These are phyloP conservation scores for Fomitopsis serialis DNA, from an alignment of 768 basidiomycete genomes.

Conservation along the genomic window DNA sequence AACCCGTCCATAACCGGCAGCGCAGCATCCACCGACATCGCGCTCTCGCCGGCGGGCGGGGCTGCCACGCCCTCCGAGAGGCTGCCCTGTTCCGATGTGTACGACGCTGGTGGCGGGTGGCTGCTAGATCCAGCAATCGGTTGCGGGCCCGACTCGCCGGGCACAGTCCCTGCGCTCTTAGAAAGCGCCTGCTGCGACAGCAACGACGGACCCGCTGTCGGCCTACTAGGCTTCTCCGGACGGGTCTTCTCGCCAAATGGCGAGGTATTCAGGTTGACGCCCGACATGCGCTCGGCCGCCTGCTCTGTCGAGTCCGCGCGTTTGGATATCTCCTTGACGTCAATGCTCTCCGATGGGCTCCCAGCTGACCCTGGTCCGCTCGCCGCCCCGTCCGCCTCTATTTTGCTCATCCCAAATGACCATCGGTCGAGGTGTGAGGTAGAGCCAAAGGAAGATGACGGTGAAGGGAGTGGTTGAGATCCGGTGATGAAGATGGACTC, in stretches of 20 bases:
- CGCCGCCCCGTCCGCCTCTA: conserved; percentile 42
- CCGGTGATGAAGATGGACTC: conserved; percentile 86
- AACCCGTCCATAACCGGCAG: conserved; percentile 27
- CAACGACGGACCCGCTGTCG: conserved; percentile 56
- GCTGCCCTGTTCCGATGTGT: conserved; percentile 21
- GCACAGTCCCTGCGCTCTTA: conserved; percentile 1
- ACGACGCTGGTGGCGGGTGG: conserved; percentile 17
- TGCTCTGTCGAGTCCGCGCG: conserved; percentile 35
- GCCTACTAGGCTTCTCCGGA: conserved; percentile 30
- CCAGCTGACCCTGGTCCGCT: conserved; percentile 30
- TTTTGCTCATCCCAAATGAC: conserved; percentile 91
- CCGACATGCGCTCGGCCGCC: conserved; percentile 46
- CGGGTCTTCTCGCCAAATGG: conserved; percentile 35
- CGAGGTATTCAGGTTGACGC: conserved; percentile 37
- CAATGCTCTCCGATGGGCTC: conserved; percentile 9
- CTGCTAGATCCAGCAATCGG: conserved; percentile 8
- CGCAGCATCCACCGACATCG: conserved; percentile 26
- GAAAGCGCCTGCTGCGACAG: conserved; percentile 64
- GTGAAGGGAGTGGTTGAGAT: conserved; percentile 88
- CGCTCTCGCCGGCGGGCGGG: conserved; percentile 14
- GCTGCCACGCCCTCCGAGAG: conserved; percentile 15
- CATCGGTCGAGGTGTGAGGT: conserved; percentile 77
- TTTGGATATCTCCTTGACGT: conserved; percentile 7
- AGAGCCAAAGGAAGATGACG: conserved; percentile 63
- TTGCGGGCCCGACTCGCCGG: conserved; percentile 4